These are phyloP conservation scores for Penicillium sclerotigenum DNA, from an alignment of 2,329 filamentous ascomycete species.

Conservation along the genomic window DNA sequence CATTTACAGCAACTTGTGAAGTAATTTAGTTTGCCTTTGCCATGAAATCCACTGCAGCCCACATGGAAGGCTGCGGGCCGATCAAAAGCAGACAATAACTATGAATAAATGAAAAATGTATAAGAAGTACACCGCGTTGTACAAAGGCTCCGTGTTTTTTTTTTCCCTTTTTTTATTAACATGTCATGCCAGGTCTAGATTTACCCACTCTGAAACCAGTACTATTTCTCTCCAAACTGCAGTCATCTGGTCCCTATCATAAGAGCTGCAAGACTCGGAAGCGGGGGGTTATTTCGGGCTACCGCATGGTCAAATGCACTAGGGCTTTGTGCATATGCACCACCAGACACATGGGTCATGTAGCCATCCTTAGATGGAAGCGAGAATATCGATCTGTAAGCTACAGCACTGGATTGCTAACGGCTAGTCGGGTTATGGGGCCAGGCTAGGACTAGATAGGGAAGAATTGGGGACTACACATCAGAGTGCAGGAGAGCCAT, in stretches of 20 bases:
- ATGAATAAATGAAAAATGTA: neutral
- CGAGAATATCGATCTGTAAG: constrained; percentile 12
- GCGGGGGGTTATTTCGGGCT: neutral
- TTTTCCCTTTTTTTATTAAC: neutral
- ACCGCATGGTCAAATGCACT: constrained; percentile 3
- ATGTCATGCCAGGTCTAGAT: neutral
- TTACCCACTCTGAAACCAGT: constrained; percentile 5
- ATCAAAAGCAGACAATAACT: neutral
- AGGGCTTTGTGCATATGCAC: neutral
- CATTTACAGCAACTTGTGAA: too few relatives aligned
- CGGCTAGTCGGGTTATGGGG: neutral
- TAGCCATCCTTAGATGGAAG: neutral
- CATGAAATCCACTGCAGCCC: too few relatives aligned
- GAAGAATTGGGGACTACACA: neutral
- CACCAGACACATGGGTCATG: constrained; percentile 1
- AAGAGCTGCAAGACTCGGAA: constrained; percentile 3
- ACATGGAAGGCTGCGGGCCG: neutral
- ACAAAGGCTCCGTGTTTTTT: neutral
- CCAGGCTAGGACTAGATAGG: neutral
- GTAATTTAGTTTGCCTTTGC: too few relatives aligned
- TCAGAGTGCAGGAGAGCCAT: constrained; percentile 1
- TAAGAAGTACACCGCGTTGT: neutral
- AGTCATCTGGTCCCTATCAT: constrained; percentile 8
- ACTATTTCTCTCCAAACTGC: constrained; percentile 6
- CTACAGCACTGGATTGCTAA: constrained; percentile 14